Evolutionary conservation across 495 filamentous ascomycete species (phyloP), one percentile per base, ranked within the genome.

Genomic region (Penicillium arizonense): DNA sequence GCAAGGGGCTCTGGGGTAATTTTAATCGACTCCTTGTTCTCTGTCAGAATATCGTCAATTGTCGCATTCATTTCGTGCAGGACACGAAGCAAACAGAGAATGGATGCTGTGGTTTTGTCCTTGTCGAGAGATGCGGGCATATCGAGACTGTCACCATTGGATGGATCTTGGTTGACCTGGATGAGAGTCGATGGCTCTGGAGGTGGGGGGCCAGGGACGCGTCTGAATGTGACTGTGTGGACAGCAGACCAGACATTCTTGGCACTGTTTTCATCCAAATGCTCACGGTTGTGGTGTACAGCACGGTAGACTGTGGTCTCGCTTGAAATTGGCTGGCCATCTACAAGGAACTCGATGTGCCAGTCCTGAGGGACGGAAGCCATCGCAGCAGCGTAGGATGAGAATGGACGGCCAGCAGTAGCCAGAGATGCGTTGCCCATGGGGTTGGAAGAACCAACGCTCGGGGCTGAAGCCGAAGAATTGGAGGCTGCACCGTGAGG

Each of bases 231-330:
- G 70, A 99, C 89, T 1, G 91, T 83, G 68, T 97, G 94, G 41
- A 93, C 78, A 0, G 85, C 83, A 35, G 89, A 90, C 93, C 93
- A 99, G 11, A 97, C 82, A 50, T 85, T 94, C 35, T 89, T 83
- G 55, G 74, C 77, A 9, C 80, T 74, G 37, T 85, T 77, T 44
- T 95, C 89, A 16, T 87, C 81, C n/a, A 83, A 56, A 36, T 83
- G 71, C 2, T 80, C 67, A 20, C 84, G 77, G 38, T 84, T 86
- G 65, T 83, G 87, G 58, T 97, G 90, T 13, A 97, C 89, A 41
- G 93, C 95, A 38, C 92, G 87, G 64, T 97, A 99, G 53, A 99
- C 92, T 0, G 95, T 99, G 3, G 90, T 97, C 56, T 97, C 93
- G 57, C 89, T 92, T 1, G 88, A 77, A 57, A 97, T 86, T 1